Evolutionary conservation across 305 asterid species (phyloP).

Genomic region (Solanum hybrid): DNA sequence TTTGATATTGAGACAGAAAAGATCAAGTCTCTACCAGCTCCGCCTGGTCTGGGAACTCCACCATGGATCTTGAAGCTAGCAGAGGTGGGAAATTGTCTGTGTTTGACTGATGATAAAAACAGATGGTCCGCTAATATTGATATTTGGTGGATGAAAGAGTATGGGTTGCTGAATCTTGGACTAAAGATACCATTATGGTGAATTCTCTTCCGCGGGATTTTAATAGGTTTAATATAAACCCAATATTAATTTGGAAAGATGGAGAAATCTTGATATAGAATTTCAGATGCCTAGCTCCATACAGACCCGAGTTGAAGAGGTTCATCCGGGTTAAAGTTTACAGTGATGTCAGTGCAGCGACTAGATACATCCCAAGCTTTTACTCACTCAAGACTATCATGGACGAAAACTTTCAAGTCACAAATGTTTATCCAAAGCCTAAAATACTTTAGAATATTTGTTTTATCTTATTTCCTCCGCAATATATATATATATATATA

Average conservation of each 20-base stretch:
- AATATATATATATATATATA: no score
- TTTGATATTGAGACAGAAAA: background rate
- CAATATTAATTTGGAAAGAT: background rate
- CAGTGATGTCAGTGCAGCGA: background rate
- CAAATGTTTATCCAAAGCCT: background rate
- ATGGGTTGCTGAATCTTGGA: background rate
- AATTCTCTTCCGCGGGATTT: background rate
- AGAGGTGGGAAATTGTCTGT: background rate
- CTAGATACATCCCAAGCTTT: background rate
- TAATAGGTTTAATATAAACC: background rate
- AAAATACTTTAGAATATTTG: background rate
- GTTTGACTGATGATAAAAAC: background rate
- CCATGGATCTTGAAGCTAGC: background rate
- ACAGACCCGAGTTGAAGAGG: background rate
- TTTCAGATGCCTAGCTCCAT: background rate
- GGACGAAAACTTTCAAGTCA: background rate
- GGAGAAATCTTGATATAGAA: background rate
- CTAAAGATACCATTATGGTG: background rate
- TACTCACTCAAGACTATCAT: background rate
- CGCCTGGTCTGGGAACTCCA: background rate
- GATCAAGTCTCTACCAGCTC: background rate
- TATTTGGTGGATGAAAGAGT: background rate
- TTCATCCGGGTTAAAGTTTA: background rate
- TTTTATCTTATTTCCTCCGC: background rate
- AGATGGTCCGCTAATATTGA: no score